Evolutionary conservation across 1,139 yeast species (phyloP).

Genomic region (Arxiozyma slooffiae): DNA sequence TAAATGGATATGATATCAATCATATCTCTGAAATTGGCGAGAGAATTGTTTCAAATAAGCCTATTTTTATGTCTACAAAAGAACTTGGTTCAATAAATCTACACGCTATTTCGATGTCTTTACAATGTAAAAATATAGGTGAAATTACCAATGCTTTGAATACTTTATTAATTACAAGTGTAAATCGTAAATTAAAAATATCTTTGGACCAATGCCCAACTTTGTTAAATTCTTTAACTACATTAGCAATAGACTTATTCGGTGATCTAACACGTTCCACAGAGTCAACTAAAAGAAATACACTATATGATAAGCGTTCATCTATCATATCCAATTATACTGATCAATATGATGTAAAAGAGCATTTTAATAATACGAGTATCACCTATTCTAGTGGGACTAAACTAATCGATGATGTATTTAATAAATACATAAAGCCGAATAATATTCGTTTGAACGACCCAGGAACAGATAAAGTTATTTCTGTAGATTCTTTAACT

Average conservation of each 20-base stretch:
- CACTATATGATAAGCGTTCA: constrained; percentile 6
- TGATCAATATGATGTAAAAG: constrained; percentile 17
- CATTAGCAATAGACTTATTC: constrained; percentile 45
- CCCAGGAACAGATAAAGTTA: constrained; percentile 27
- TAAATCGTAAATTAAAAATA: constrained; percentile 60
- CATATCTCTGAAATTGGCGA: constrained; percentile 61
- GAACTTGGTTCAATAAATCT: constrained; percentile 78
- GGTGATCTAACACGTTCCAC: constrained; percentile 30
- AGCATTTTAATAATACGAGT: constrained; percentile 7
- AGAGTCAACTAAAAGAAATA: constrained; percentile 1
- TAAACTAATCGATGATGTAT: constrained; percentile 44
- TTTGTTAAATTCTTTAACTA: constrained; percentile 49
- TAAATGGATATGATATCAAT: constrained; percentile 65
- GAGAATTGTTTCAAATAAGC: constrained; percentile 71
- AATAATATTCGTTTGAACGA: constrained; percentile 11
- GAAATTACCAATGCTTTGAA: constrained; percentile 72
- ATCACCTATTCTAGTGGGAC: constrained; percentile 17
- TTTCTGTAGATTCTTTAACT: constrained; percentile 63
- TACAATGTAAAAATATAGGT: constrained; percentile 48
- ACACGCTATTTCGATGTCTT: constrained; percentile 69
- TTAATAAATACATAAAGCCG: constrained; percentile 38
- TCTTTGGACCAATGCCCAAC: constrained; percentile 57
- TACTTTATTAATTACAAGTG: constrained; percentile 68
- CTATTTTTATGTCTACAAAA: constrained; percentile 80
- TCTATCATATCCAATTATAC: constrained; percentile 9